Evolutionary conservation across 345 rosid genomes (phyloP).

Genomic region (Citrus inodora): DNA sequence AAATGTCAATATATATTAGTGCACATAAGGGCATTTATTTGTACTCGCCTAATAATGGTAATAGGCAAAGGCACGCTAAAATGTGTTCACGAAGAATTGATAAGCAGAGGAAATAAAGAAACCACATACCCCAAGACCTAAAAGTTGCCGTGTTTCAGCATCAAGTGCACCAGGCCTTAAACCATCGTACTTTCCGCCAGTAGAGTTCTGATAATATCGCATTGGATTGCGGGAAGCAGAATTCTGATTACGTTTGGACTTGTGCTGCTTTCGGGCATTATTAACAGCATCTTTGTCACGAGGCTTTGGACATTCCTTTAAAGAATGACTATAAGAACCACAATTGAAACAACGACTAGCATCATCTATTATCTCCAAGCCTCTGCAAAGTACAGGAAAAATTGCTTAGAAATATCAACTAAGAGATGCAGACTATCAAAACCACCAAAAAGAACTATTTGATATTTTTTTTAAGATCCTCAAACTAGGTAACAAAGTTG

Average conservation of each 20-base stretch:
- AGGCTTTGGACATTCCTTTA: conserved; percentile 88
- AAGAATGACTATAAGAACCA: conserved; percentile 80
- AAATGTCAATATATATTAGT: neutral
- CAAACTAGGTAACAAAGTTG: neutral
- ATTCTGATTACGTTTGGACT: conserved; percentile 61
- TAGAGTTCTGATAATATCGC: conserved; percentile 70
- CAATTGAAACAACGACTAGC: conserved; percentile 95
- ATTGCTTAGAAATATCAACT: neutral
- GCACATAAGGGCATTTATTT: neutral
- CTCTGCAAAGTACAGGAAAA: conserved; percentile 46
- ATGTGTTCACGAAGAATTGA: neutral
- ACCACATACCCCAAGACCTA: conserved; percentile 75
- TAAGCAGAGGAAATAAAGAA: neutral
- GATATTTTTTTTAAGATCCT: neutral
- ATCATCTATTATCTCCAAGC: conserved; percentile 63
- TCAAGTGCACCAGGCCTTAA: conserved; percentile 84
- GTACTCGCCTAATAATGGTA: neutral
- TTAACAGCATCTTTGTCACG: conserved; percentile 74
- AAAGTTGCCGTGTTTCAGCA: conserved; percentile 70
- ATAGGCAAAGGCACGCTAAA: neutral
- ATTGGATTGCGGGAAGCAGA: conserved; percentile 46
- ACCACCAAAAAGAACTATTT: neutral
- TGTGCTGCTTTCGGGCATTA: conserved; percentile 77
- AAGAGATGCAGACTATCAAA: neutral
- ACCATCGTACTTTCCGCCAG: conserved; percentile 78